Evolutionary conservation across 805 yeast species (phyloP), one percentile per base, ranked within the genome.

Genomic region (Kurtzmaniella fragi): DNA sequence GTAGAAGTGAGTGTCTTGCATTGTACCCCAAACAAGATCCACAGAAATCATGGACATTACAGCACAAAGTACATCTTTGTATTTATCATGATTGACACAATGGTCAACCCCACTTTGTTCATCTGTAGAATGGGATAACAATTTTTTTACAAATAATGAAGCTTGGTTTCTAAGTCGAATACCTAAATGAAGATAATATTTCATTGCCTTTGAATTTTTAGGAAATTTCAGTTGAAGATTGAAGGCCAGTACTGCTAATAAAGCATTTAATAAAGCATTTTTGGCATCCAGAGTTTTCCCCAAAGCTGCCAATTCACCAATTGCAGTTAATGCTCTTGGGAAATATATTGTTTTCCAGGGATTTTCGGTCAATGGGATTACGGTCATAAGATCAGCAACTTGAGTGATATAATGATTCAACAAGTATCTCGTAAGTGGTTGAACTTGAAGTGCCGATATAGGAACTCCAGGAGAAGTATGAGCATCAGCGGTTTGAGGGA

Each of bases 321-420:
- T 67, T 0, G 95, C 95, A 67, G 77, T 70, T 26, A 84, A 60
- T 1, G 95, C 95, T 36, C 93, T 61, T 0, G 95, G 95, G 43
- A 87, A 79, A 58, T 85, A 87, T n/a, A 86, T 78, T 2, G 83
- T 79, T 50, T 82, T 83, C 95, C 95, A 88, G 0, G 95, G 95
- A 54, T 85, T 88, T 44, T 82, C 84, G 0, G 84, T 77, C 36
- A 80, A 68, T 1, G 80, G 77, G 16, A 82, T 75, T 3, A 82
- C 88, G 0, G 87, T 77, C 88, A 83, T 81, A 39, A 78, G 60
- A 54, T 85, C 93, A 0, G 91, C 91, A 1, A 88, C 93, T 46
- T 80, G 78, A 13, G 82, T 77, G 13, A 77, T 71, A 56, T 86
- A 88, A 53, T 88, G 79, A 44, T 80, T 80, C 35, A 88, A 62